phyloP scores from a whole-genome alignment of 2,329 filamentous ascomycete species.

The Lecanoromycetidae sp. region DNA sequence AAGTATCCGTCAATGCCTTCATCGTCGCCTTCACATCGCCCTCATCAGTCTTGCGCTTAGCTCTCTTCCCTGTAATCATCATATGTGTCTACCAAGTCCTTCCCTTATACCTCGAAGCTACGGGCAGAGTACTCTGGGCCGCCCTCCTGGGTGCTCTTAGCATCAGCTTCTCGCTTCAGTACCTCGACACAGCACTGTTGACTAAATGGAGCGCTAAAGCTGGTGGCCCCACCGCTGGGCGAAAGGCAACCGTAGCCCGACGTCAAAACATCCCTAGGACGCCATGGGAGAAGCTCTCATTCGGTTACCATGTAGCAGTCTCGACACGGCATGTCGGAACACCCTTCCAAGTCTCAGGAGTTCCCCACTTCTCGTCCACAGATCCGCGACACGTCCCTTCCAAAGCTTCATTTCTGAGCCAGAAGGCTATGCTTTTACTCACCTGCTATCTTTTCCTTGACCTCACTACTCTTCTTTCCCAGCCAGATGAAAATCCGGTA shows the following conservation, averaged over 20 bases:
- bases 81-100: background rate
- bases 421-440: background rate
- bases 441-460: background rate
- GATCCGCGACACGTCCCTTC: background rate
- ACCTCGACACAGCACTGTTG: slow-evolving; percentile 5
- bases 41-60: background rate
- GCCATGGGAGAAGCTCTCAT: background rate
- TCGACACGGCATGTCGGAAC: background rate
- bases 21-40: background rate
- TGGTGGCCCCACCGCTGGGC: background rate
- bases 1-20: background rate
- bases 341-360: background rate
- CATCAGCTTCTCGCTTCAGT: slow-evolving; percentile 2
- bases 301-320: background rate
- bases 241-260: background rate
- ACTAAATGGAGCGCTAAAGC: background rate
- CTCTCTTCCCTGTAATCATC: background rate
- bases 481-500: background rate
- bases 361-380: background rate
- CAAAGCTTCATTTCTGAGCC: background rate
- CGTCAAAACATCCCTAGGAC: background rate
- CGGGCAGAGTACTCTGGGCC: background rate
- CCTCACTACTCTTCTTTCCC: background rate
- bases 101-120: background rate
- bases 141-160: background rate